phyloP scores from a whole-genome alignment of 208 protist genomes.

The Leishmania aethiopica region DNA sequence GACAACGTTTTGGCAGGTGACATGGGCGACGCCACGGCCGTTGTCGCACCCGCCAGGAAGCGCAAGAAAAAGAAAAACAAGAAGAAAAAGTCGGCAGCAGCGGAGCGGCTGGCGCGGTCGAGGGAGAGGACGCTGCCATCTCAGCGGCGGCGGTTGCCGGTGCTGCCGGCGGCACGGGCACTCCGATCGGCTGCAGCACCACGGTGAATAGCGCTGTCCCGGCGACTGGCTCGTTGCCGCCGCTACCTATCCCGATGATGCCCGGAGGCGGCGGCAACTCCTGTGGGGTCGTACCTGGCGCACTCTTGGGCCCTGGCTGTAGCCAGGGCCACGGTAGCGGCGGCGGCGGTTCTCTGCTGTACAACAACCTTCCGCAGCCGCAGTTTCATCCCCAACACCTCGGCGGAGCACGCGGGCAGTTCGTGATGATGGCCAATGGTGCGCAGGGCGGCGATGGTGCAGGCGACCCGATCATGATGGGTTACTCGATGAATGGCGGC shows the following conservation, averaged over 20 bases:
- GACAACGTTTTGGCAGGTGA: not conserved
- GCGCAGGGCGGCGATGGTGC: constrained; percentile 1
- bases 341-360: not conserved
- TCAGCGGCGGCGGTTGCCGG: not conserved
- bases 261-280: not conserved
- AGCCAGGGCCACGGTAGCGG: not conserved
- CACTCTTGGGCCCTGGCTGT: not conserved
- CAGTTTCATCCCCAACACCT: constrained; percentile 8
- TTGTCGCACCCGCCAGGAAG: constrained; percentile 18
- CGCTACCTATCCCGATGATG: constrained; percentile 3
- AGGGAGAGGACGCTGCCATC: not conserved
- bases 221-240: not conserved
- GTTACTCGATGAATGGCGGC: not conserved
- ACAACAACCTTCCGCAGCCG: constrained; percentile 2
- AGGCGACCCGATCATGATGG: constrained; percentile 3
- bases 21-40: not conserved
- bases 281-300: not conserved
- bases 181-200: not conserved
- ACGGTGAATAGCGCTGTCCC: not conserved
- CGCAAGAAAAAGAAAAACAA: constrained; percentile 39
- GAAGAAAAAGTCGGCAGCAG: constrained; percentile 24
- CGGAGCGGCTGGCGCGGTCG: not conserved
- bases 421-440: not conserved
- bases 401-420: not conserved
- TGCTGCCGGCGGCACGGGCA: constrained; percentile 1